Evolutionary conservation across 805 yeast genomes (phyloP).

Genomic region (Ogataea nakhonphanomensis): DNA sequence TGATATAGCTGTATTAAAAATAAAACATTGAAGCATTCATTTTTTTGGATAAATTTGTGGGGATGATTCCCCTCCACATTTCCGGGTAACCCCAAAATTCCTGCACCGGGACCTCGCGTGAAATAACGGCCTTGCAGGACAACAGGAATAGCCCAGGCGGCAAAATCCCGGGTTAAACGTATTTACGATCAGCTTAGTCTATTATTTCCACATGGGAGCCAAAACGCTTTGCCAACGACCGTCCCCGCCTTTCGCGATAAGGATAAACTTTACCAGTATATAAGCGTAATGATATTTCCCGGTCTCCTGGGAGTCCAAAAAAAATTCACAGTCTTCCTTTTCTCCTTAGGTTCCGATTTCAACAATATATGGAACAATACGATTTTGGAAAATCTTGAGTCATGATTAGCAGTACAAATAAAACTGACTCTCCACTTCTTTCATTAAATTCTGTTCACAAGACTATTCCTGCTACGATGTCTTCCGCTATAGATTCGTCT

Average conservation of each 20-base stretch:
- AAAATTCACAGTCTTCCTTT: conserved; percentile 5
- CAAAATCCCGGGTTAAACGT: conserved; percentile 5
- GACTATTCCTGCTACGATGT: conserved; percentile 9
- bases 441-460: conserved; percentile 3
- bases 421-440: conserved; percentile 5
- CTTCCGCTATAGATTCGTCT: conserved; percentile 18
- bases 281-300: neutral
- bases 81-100: conserved; percentile 2
- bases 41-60: conserved; percentile 3
- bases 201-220: conserved; percentile 4
- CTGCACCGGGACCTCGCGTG: conserved; percentile 2
- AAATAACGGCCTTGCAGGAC: conserved; percentile 2
- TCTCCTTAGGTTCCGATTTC: conserved; percentile 10
- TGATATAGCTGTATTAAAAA: conserved; percentile 1
- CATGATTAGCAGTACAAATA: conserved; percentile 14
- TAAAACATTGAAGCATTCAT: neutral
- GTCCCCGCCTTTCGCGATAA: conserved; percentile 9
- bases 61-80: conserved; percentile 7
- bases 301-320: neutral
- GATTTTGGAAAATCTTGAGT: conserved; percentile 1
- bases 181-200: conserved; percentile 1
- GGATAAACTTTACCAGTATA: conserved; percentile 2
- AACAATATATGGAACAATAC: conserved; percentile 8
- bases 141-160: conserved; percentile 9
- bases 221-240: neutral